Evolutionary conservation across 164 flowering plant genomes (phyloP).

Genomic region (Nymphaea thermarum): DNA sequence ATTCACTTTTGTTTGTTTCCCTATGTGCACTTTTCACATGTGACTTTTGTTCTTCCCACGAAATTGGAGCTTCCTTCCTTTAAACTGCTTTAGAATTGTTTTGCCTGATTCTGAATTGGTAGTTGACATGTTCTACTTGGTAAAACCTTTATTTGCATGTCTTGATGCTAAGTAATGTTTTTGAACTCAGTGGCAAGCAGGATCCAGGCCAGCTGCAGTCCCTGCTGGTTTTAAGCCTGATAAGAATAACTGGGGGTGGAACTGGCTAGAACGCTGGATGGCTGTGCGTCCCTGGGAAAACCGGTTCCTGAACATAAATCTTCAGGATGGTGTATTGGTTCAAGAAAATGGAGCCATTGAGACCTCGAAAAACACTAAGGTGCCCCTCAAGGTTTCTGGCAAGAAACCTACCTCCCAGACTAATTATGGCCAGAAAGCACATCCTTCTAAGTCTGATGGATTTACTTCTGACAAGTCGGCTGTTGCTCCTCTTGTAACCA

Average conservation of each 20-base stretch:
- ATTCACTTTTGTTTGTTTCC: too few relatives aligned
- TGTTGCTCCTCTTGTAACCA: neutral
- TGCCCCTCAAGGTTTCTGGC: conserved; percentile 26
- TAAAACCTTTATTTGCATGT: neutral
- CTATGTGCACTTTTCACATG: too few relatives aligned
- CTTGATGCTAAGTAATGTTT: neutral
- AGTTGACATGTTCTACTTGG: too few relatives aligned
- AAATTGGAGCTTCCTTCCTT: too few relatives aligned
- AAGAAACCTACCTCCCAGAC: conserved; percentile 30
- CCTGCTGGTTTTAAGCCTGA: conserved; percentile 69
- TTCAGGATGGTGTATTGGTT: conserved; percentile 45
- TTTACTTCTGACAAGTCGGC: conserved; percentile 54
- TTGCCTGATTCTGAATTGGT: too few relatives aligned
- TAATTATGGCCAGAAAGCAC: conserved; percentile 27
- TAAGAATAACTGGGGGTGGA: conserved; percentile 99
- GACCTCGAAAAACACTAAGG: conserved; percentile 19
- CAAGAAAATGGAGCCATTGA: conserved; percentile 37
- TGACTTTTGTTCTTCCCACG: too few relatives aligned
- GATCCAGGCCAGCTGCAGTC: conserved; percentile 55
- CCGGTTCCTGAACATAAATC: conserved; percentile 68
- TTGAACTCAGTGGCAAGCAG: conserved; percentile 89
- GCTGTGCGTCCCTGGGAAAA: conserved; percentile 99
- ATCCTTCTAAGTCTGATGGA: conserved; percentile 52
- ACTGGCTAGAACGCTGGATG: conserved; percentile 99
- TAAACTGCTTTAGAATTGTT: too few relatives aligned